phyloP scores from a whole-genome alignment of 202 grass and related monocot genomes.

The Digitaria exilis region DNA sequence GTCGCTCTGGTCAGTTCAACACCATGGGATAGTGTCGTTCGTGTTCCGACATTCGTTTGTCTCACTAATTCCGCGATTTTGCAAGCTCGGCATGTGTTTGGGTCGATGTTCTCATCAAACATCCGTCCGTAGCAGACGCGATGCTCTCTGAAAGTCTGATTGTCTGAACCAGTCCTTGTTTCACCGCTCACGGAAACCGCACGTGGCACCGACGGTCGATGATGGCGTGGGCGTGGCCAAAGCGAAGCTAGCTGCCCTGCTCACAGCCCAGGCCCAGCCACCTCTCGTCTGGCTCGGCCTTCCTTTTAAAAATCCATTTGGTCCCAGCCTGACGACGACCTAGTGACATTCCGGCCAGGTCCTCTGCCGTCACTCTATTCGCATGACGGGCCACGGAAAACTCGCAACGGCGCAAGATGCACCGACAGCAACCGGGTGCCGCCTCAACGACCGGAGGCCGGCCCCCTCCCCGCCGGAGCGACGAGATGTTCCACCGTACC shows the following conservation, averaged over 20 bases:
- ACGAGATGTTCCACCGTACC: constrained; percentile 4
- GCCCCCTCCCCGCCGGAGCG: not conserved
- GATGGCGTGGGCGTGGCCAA: not conserved
- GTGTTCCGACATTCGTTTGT: not conserved
- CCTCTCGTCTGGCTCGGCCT: not conserved
- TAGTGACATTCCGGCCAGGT: too few species aligned
- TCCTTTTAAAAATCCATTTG: not conserved
- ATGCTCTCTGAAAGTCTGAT: too few species aligned
- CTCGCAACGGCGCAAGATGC: not conserved
- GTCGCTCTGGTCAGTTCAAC: not conserved
- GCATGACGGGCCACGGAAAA: not conserved
- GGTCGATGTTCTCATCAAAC: not conserved
- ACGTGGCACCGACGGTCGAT: not conserved
- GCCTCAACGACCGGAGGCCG: not conserved
- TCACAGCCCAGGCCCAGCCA: not conserved
- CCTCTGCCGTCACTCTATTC: not conserved
- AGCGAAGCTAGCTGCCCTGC: not conserved
- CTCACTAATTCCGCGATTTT: not conserved
- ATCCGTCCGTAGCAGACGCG: not conserved
- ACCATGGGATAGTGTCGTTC: not conserved
- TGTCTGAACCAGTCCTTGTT: too few species aligned
- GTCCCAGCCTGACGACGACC: not conserved
- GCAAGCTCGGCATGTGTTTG: not conserved
- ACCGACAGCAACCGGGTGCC: not conserved
- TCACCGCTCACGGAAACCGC: not conserved